Percentiles rank a stretch among this genome's conserved stretches.
Conservation (phyloP, 345 rosid genomes). For the Lepidium sativum region DNA sequence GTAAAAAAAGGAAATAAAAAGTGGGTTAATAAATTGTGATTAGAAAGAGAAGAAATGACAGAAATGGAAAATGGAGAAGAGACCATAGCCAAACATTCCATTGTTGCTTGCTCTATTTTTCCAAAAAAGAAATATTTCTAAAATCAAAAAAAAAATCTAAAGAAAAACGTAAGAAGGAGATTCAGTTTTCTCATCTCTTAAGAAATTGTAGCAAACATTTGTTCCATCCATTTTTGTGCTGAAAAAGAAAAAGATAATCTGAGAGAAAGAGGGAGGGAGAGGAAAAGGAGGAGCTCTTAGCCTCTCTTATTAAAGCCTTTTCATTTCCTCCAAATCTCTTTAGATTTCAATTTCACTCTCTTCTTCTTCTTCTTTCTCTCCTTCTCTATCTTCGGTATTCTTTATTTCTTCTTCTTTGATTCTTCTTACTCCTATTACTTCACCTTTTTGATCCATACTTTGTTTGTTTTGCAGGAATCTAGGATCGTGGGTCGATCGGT, state of each 20-base stretch:
- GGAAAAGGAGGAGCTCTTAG: slow-evolving; percentile 44
- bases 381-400: slow-evolving; percentile 25
- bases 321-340: neutral
- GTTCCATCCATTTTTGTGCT: slow-evolving; percentile 10
- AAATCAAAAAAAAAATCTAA: too few species aligned
- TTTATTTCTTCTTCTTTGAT: slow-evolving; percentile 36
- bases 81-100: slow-evolving; percentile 24
- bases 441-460: neutral
- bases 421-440: slow-evolving; percentile 29
- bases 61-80: neutral
- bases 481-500: slow-evolving; percentile 49
- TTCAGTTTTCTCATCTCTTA: slow-evolving; percentile 1
- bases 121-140: too few species aligned
- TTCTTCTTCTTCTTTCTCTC: slow-evolving; percentile 3
- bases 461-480: slow-evolving; percentile 31
- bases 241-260: slow-evolving; percentile 8
- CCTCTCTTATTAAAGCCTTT: slow-evolving; percentile 32
- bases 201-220: too few species aligned
- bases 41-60: neutral
- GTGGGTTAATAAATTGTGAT: neutral
- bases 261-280: slow-evolving; percentile 23
- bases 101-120: too few species aligned
- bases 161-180: slow-evolving; percentile 18
- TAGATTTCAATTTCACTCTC: slow-evolving; percentile 17
- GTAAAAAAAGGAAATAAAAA: slow-evolving; percentile 4